Evolutionary conservation across 192 early-diverging fungal genomes (phyloP).

Genomic region (Chytriomyces hyalinus): DNA sequence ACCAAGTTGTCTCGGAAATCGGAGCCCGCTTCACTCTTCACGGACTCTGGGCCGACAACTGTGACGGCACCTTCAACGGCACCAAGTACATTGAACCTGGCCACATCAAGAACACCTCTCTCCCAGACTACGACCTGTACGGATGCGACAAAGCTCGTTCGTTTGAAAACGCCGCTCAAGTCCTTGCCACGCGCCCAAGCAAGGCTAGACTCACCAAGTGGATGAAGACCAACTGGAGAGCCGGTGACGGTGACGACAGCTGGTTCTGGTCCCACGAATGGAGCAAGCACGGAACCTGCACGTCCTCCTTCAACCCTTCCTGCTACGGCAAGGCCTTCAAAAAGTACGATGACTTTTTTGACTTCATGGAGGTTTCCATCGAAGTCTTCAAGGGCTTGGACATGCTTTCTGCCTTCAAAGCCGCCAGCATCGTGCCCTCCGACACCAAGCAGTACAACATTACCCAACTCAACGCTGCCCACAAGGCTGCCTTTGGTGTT

Average conservation of each 20-base stretch:
- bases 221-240: conserved; percentile 72
- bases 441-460: conserved; percentile 32
- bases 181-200: neutral
- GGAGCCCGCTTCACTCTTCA: conserved; percentile 66
- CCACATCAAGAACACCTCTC: conserved; percentile 17
- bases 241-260: conserved; percentile 75
- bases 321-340: conserved; percentile 58
- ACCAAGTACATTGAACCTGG: conserved; percentile 9
- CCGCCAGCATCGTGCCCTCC: conserved; percentile 51
- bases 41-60: conserved; percentile 81
- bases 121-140: conserved; percentile 66
- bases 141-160: conserved; percentile 62
- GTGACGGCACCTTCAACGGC: conserved; percentile 52
- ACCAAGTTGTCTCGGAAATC: conserved; percentile 3
- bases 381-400: conserved; percentile 62
- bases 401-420: conserved; percentile 54
- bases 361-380: conserved; percentile 63
- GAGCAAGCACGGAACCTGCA: conserved; percentile 82
- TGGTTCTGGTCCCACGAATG: conserved; percentile 83
- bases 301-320: conserved; percentile 64
- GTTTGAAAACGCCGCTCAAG: conserved; percentile 54
- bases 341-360: conserved; percentile 59
- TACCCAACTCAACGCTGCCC: conserved; percentile 34
- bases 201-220: conserved; percentile 38
- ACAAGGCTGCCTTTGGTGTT: conserved; percentile 35